These are phyloP conservation scores for Cystofilobasidium macerans DNA, from an alignment of 768 basidiomycete genomes.

Conservation along the genomic window DNA sequence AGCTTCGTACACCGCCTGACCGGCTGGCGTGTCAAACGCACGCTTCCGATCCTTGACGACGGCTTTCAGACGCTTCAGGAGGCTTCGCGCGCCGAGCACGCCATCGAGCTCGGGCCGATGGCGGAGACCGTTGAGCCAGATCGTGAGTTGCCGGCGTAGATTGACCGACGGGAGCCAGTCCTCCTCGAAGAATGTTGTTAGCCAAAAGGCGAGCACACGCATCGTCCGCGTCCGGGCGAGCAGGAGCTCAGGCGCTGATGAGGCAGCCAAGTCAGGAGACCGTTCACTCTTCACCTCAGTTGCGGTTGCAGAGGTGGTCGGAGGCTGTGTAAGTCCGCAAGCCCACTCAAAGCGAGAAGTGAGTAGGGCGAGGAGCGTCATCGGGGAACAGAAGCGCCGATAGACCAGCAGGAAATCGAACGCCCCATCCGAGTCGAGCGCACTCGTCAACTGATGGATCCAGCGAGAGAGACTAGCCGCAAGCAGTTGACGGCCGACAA, in stretches of 20 bases:
- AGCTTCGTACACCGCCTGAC: conserved; percentile 2
- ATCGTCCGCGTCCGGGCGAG: conserved; percentile 82
- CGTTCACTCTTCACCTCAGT: no score
- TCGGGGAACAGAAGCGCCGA: conserved; percentile 65
- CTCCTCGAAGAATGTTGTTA: conserved; percentile 76
- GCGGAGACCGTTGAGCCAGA: conserved; percentile 69
- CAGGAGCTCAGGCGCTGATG: conserved; percentile 51
- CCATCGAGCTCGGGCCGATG: conserved; percentile 41
- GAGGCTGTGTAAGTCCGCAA: conserved; percentile 38
- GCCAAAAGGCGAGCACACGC: conserved; percentile 80
- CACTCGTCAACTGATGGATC: conserved; percentile 81
- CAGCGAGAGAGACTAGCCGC: conserved; percentile 87
- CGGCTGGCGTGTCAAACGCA: conserved; percentile 16
- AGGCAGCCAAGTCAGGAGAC: no score
- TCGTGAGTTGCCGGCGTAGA: conserved; percentile 57
- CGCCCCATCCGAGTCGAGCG: conserved; percentile 74
- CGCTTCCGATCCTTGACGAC: conserved; percentile 67
- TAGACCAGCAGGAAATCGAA: conserved; percentile 87
- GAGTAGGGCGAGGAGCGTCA: conserved; percentile 69
- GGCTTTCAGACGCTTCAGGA: conserved; percentile 70
- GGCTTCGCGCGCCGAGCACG: conserved; percentile 45
- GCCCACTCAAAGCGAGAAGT: conserved; percentile 87
- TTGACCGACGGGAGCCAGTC: conserved; percentile 77
- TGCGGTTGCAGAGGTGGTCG: neutral
- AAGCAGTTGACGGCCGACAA: conserved; percentile 41